Evolutionary conservation across 2,329 filamentous ascomycete genomes (phyloP).

Genomic region (Lecanicillium sp.): DNA sequence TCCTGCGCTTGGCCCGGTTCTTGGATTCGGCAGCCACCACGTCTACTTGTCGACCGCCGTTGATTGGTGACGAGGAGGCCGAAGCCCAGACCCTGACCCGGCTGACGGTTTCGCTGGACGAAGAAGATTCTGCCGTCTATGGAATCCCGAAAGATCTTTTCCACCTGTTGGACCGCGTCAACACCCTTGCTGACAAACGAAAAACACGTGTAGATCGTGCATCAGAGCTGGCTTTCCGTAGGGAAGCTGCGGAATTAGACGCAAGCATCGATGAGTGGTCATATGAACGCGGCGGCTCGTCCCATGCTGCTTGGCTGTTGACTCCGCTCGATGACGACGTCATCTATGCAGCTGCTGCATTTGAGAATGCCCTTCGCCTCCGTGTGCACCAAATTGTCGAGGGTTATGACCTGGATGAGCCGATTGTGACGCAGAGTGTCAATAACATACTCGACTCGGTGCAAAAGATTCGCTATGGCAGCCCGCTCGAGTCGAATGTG

Average conservation of each 20-base stretch:
- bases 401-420: constrained; percentile 28
- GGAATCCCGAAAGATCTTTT: constrained; percentile 28
- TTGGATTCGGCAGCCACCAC: constrained; percentile 26
- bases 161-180: constrained; percentile 24
- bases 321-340: constrained; percentile 19
- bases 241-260: constrained; percentile 21
- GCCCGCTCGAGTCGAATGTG: constrained; percentile 30
- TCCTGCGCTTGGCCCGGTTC: constrained; percentile 22
- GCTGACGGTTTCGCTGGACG: constrained; percentile 17
- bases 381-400: constrained; percentile 34
- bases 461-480: constrained; percentile 32
- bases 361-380: constrained; percentile 32
- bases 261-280: constrained; percentile 30
- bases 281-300: constrained; percentile 19
- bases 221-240: constrained; percentile 22
- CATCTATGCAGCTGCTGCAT: constrained; percentile 27
- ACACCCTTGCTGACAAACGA: constrained; percentile 23
- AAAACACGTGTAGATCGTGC: constrained; percentile 20
- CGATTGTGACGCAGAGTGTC: constrained; percentile 24
- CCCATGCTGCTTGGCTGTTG: constrained; percentile 16
- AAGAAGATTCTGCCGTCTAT: constrained; percentile 25
- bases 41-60: constrained; percentile 24
- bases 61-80: constrained; percentile 23
- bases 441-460: constrained; percentile 26
- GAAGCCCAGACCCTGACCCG: constrained; percentile 19